Evolutionary conservation across 805 yeast genomes (phyloP), one percentile per base, ranked within the genome.

Genomic region (Kluyveromyces siamensis): DNA sequence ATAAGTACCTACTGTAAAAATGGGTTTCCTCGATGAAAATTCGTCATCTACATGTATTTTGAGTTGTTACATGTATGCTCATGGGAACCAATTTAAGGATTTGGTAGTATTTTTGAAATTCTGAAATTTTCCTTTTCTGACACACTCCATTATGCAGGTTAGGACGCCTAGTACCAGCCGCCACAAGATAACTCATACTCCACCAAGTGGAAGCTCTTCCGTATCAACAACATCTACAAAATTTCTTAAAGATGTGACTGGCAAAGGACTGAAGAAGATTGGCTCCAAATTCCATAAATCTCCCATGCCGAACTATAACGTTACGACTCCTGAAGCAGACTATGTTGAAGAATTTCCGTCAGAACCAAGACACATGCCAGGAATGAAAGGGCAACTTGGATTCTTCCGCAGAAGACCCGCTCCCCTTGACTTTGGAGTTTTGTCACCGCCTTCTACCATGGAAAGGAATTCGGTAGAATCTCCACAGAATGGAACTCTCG

Each of bases 101-200:
- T 21, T 21, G 25, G 3, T 21, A 6, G 3, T 21, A 21, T 21
- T 4, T 21, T 6, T 6, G 25, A 21, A 21, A 21, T 21, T 21
- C 25, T 21, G 6, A 30, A 30, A 30, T 11, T 7, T 8, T 30
- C 35, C 35, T 30, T 30, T 30, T 30, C 8, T 11, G 21, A 13
- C n/a, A 46, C 30, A 17, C 40, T 30, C 7, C 14, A 36, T 14
- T 27, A 45, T 46, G 50, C 40, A 46, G 14, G 38, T 53, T 17
- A 48, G 46, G 17, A 59, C 63, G 13, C 64, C 64, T 37, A 48
- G 50, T 1, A 47, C 43, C 17, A 44, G 38, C 18, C 25, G 48
- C 17, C 21, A 27, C 18, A 60, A 61, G 50, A 55, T 53, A 21
- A 45, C 61, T 6, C 69, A 64, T 45, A 62, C 68, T 2, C 69